Base-by-base conservation (phyloP, 2,329 filamentous ascomycete genomes). In the Exophiala calicioides region DNA sequence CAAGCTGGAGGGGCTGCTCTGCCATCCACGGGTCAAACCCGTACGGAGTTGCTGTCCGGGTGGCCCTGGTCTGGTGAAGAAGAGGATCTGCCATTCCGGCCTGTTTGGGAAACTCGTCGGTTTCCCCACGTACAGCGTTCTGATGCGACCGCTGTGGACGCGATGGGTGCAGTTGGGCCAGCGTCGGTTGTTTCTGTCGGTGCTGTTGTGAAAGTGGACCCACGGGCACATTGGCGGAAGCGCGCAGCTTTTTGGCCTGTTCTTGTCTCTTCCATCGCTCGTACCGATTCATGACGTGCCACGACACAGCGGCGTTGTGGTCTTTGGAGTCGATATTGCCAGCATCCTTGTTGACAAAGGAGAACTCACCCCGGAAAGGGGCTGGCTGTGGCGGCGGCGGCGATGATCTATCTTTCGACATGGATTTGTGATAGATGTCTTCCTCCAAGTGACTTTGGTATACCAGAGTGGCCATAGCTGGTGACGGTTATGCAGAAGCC, bases 301-400 rank as follows among this genome's bases (percentile, higher is more conserved):
- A 58, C 9, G 53, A 56, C 1, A 58, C 55, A 18, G 53, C 55
- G 13, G 55, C 55, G 46, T 52, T 56, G 38, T 58, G 55, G 16
- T 58, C 55, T 37, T 58, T 58, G 16, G 55, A 58, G 15, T 52
- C 53, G 23, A 58, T 58, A 31, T 58, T 58, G 37, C 53, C 54
- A n/a, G 55, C 55, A 45, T 58, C 55, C 47, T 58, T 58, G 40
- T 58, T 58, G 33, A 58, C 55, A 42, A 58, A 58, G 21, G 55
- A 58, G 38, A 56, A 58, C 27, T 58, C 55, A 26, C 55, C 55
- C 29, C 50, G 47, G 43, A 58, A 58, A 7, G 50, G 46, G 3
- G 50, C 53, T 21, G 53, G 50, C 16, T 54, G 46, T n/a, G 44
- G 30, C 3, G 51, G 18, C 9, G 52, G 37, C 3, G 51, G 18